A percentile compares a stretch with the other conserved stretches of the same genome.
Conservation (phyloP, 1,284 basidiomycete genomes). For the Ceratobasidium sp. region DNA sequence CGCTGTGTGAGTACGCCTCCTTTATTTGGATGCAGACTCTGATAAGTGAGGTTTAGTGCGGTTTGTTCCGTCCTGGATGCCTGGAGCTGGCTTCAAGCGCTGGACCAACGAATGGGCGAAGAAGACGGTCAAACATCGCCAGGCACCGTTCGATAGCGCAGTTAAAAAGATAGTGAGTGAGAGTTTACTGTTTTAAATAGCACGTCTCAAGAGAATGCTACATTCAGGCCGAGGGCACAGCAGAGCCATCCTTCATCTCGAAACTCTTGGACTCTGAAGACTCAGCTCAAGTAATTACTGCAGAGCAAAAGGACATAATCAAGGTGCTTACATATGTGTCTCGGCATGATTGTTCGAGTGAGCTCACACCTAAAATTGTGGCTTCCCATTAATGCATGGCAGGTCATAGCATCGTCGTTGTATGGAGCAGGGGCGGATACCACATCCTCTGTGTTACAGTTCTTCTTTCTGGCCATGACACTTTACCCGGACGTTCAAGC, state of each 20-base stretch:
- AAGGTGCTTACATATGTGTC: constrained; percentile 6
- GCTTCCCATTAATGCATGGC: too few relatives aligned
- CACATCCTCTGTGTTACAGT: constrained; percentile 48
- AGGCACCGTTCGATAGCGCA: constrained; percentile 36
- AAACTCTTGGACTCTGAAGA: constrained; percentile 37
- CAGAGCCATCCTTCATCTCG: constrained; percentile 34
- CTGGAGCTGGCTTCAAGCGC: constrained; percentile 42
- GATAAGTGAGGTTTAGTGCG: constrained; percentile 29
- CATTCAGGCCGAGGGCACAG: constrained; percentile 30
- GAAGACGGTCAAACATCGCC: constrained; percentile 28
- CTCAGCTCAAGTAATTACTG: background rate
- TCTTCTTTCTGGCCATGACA: constrained; percentile 54
- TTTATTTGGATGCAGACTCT: background rate
- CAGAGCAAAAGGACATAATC: constrained; percentile 22
- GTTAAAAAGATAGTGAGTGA: constrained; percentile 24
- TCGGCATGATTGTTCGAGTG: too few relatives aligned
- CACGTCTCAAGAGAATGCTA: too few relatives aligned
- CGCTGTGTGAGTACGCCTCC: constrained; percentile 14
- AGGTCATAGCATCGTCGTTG: background rate
- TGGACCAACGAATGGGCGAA: constrained; percentile 39
- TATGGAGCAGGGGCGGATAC: constrained; percentile 48
- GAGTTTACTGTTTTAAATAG: too few relatives aligned
- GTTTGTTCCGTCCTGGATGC: constrained; percentile 47
- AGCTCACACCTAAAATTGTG: too few relatives aligned
- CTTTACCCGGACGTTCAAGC: constrained; percentile 57